Evolutionary conservation across 78 protist genomes (phyloP).

Genomic region (Dictyostelium citrinum): DNA sequence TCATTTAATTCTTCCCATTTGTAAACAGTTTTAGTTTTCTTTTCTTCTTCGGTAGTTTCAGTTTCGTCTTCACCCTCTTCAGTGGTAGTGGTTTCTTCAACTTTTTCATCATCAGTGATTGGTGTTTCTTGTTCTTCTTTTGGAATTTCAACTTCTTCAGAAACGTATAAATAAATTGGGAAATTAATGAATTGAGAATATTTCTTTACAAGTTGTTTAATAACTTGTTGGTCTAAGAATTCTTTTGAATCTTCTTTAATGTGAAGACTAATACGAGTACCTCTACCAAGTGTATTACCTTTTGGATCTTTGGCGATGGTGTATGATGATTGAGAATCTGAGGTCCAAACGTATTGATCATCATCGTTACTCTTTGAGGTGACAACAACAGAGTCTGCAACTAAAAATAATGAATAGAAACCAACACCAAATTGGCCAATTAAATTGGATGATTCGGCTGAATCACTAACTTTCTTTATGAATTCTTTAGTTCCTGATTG

Average conservation of each 20-base stretch:
- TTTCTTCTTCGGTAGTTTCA: neutral
- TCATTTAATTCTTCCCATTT: conserved; percentile 94
- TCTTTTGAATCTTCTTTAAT: conserved; percentile 91
- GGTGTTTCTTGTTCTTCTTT: conserved; percentile 78
- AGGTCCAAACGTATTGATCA: conserved; percentile 96
- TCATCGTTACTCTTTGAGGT: conserved; percentile 94
- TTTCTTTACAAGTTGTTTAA: conserved; percentile 83
- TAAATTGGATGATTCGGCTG: conserved; percentile 68
- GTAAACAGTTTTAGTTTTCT: conserved; percentile 52
- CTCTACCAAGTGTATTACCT: conserved; percentile 96
- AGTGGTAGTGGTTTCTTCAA: conserved; percentile 31
- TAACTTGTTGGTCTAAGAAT: conserved; percentile 88
- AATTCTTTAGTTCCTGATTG: conserved; percentile 95
- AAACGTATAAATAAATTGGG: conserved; percentile 95
- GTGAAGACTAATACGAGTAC: conserved; percentile 92
- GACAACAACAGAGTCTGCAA: conserved; percentile 97
- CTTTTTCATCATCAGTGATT: conserved; percentile 54
- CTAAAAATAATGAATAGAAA: conserved; percentile 99
- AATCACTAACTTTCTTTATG: conserved; percentile 30
- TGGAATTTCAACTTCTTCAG: conserved; percentile 79
- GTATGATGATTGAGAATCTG: conserved; percentile 89
- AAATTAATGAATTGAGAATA: conserved; percentile 96
- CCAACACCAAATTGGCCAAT: conserved; percentile 99
- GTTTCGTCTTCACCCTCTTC: conserved; percentile 67
- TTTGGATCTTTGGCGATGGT: conserved; percentile 89